Evolutionary conservation across 2,329 filamentous ascomycete genomes (phyloP).

Genomic region (Xylaria sp.): DNA sequence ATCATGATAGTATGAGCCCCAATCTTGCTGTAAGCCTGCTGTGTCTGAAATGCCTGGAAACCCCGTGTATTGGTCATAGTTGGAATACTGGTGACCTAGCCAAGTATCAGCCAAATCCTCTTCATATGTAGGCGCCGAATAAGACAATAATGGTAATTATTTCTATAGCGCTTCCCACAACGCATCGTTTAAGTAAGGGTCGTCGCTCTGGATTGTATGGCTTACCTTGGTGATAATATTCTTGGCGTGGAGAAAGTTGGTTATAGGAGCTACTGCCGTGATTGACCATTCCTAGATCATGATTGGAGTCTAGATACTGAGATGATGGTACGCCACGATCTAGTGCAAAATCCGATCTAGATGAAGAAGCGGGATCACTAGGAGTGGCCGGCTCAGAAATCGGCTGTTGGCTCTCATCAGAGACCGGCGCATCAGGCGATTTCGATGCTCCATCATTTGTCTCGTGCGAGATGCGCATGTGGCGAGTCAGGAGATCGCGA

Average conservation of each 20-base stretch:
- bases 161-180: neutral
- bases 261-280: slow-evolving; percentile 34
- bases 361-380: slow-evolving; percentile 39
- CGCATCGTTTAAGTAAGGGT: neutral
- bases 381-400: slow-evolving; percentile 39
- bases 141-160: neutral
- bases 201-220: slow-evolving; percentile 9
- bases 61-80: slow-evolving; percentile 37
- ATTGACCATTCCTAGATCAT: slow-evolving; percentile 31
- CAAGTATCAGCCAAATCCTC: slow-evolving; percentile 27
- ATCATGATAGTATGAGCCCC: slow-evolving; percentile 37
- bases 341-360: slow-evolving; percentile 43
- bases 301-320: slow-evolving; percentile 32
- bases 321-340: slow-evolving; percentile 37
- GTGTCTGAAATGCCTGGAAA: slow-evolving; percentile 33
- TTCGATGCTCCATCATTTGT: slow-evolving; percentile 36
- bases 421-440: slow-evolving; percentile 38
- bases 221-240: slow-evolving; percentile 39
- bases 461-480: slow-evolving; percentile 49
- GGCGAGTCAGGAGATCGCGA: slow-evolving; percentile 51
- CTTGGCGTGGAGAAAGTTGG: slow-evolving; percentile 35
- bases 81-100: slow-evolving; percentile 38
- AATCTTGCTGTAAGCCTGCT: slow-evolving; percentile 33
- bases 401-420: slow-evolving; percentile 39
- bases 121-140: neutral